Conservation (phyloP, 139 green algal genomes). For the Chlamydomonas eustigma region DNA sequence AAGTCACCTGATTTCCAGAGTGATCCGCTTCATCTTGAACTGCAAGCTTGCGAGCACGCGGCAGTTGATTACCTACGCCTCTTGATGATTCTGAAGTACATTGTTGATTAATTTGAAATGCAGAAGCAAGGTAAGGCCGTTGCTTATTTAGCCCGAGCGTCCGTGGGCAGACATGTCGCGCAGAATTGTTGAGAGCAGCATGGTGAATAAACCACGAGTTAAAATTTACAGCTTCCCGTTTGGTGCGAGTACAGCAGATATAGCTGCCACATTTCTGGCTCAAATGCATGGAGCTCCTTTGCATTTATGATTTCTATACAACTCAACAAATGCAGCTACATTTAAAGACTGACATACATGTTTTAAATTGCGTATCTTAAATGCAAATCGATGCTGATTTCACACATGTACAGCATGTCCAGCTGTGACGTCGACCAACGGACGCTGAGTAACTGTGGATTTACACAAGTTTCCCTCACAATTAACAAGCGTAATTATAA, state of each 20-base stretch:
- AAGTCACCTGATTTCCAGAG: conserved; percentile 1
- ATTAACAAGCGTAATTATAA: neutral
- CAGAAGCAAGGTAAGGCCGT: too few relatives aligned
- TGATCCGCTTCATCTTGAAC: conserved; percentile 8
- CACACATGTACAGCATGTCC: too few relatives aligned
- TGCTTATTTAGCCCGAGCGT: too few relatives aligned
- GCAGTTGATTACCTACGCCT: neutral
- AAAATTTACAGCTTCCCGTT: too few relatives aligned
- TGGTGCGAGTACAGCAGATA: too few relatives aligned
- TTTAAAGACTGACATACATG: neutral
- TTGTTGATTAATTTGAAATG: too few relatives aligned
- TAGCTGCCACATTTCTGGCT: too few relatives aligned
- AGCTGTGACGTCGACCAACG: neutral
- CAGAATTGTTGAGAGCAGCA: neutral
- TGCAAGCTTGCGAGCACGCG: neutral
- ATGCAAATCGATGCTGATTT: too few relatives aligned
- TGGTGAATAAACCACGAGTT: neutral
- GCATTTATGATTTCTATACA: too few relatives aligned
- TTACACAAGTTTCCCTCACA: neutral
- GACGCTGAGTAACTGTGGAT: neutral
- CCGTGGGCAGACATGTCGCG: neutral
- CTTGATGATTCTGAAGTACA: neutral
- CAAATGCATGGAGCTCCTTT: too few relatives aligned
- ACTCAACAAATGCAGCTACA: too few relatives aligned
- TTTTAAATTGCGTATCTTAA: too few relatives aligned